Percentiles rank a stretch among this genome's conserved stretches.
Conservation (phyloP, 2,329 filamentous ascomycete species). For the Penicillium sp. region DNA sequence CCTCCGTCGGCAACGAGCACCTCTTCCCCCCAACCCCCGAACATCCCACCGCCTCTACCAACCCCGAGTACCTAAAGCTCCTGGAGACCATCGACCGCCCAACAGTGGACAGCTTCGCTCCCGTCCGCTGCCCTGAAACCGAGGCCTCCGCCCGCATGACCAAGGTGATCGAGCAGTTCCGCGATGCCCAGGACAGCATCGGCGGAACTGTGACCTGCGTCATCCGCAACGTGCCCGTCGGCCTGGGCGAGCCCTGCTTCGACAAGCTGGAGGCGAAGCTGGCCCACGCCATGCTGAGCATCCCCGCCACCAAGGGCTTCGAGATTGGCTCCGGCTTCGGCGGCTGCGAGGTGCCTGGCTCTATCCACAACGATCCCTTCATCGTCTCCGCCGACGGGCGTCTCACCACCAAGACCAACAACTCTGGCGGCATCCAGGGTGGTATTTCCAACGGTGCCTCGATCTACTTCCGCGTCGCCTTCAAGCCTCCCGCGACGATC, state of each 20-base stretch:
- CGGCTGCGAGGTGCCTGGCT: slow-evolving; percentile 82
- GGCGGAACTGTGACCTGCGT: slow-evolving; percentile 95
- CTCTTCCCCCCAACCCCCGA: slow-evolving; percentile 71
- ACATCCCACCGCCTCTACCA: slow-evolving; percentile 68
- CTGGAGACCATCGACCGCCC: slow-evolving; percentile 71
- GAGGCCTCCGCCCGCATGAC: slow-evolving; percentile 71
- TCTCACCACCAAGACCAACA: slow-evolving; percentile 88
- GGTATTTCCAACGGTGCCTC: slow-evolving; percentile 91
- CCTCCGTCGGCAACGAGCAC: slow-evolving; percentile 77
- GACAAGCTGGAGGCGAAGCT: slow-evolving; percentile 93
- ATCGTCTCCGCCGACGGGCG: slow-evolving; percentile 59
- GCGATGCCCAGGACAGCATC: slow-evolving; percentile 81
- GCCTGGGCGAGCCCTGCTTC: slow-evolving; percentile 91
- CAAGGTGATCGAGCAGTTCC: slow-evolving; percentile 72
- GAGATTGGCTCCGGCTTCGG: slow-evolving; percentile 92
- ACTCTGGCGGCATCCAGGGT: slow-evolving; percentile 92
- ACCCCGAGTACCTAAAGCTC: slow-evolving; percentile 77
- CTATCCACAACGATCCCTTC: slow-evolving; percentile 90
- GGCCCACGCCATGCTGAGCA: slow-evolving; percentile 91
- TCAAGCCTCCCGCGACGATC: slow-evolving; percentile 95
- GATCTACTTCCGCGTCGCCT: slow-evolving; percentile 92
- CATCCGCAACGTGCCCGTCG: slow-evolving; percentile 79
- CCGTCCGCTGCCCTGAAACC: slow-evolving; percentile 80
- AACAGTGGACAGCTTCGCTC: slow-evolving; percentile 79
- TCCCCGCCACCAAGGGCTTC: slow-evolving; percentile 93